A percentile compares a stretch with the other conserved stretches of the same genome.
phyloP scores from a whole-genome alignment of 352 stramenopile genomes.

The Phytophthora agathidicida region DNA sequence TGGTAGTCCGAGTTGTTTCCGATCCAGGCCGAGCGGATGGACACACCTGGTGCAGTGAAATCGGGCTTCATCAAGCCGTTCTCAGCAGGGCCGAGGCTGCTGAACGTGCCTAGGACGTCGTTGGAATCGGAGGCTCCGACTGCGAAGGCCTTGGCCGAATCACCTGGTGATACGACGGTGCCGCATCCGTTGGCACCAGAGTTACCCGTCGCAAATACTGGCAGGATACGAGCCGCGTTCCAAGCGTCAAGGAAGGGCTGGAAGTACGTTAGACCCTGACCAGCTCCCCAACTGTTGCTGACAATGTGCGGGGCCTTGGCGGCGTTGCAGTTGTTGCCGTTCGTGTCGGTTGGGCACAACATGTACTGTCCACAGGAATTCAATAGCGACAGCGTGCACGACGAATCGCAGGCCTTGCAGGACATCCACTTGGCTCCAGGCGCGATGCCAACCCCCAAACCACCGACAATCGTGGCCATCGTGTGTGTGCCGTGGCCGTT shows the following conservation, averaged over 20 bases:
- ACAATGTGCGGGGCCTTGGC: conserved; percentile 57
- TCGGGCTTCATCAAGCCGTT: conserved; percentile 53
- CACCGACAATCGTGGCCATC: conserved; percentile 52
- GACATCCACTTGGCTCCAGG: conserved; percentile 56
- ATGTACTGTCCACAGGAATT: conserved; percentile 59
- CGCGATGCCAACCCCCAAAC: conserved; percentile 45
- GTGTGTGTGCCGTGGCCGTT: conserved; percentile 63
- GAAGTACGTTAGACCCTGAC: conserved; percentile 42
- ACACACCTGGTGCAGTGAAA: conserved; percentile 41
- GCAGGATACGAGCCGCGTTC: conserved; percentile 52
- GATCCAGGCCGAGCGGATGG: conserved; percentile 46
- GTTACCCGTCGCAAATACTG: conserved; percentile 61
- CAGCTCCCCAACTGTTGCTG: conserved; percentile 61
- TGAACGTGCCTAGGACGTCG: conserved; percentile 46
- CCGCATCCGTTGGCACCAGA: conserved; percentile 37
- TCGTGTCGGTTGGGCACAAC: conserved; percentile 58
- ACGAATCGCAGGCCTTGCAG: conserved; percentile 46
- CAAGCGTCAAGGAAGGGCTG: conserved; percentile 47
- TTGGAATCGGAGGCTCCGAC: conserved; percentile 43
- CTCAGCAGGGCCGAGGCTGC: conserved; percentile 40
- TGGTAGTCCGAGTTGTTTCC: conserved; percentile 40
- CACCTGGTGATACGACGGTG: conserved; percentile 40
- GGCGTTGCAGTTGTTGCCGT: conserved; percentile 53
- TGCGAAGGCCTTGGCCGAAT: conserved; percentile 41
- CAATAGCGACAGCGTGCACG: conserved; percentile 36